Base-by-base conservation (phyloP, 2,329 filamentous ascomycete genomes). In the Hypoxylon sp. region DNA sequence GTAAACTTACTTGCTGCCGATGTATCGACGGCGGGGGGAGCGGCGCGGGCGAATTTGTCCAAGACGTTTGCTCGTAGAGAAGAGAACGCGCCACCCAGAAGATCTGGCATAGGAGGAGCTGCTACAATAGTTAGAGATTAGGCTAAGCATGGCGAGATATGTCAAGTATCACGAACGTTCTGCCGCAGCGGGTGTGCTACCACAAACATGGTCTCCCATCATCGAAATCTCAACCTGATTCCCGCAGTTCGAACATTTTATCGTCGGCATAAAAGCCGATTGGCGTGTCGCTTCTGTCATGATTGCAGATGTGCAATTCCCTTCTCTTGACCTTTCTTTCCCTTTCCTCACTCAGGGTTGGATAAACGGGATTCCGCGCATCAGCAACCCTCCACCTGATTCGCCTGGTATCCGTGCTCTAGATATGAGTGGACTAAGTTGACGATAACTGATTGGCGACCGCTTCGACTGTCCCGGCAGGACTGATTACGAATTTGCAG, bases 181-280 rank as follows among this genome's bases (percentile, higher is more conserved):
- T 73, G 81, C 80, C 79, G 82, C 75, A 64, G 80, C 75, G 59
- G 75, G 70, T 66, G 78, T 64, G 62, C 78, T 80, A 46, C 78
- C 78, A 78, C 93, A 97, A 65, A 92, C 77, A 81, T 97, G 93
- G 67, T 96, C 93, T 66, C 92, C 93, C 90, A 97, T 91, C 77
- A 89, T 83, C 40, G 91, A 90, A 71, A 97, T 96, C 75, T 94
- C 90, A 64, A 97, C 92, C 73, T 94, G 87, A 40, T 82, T 79
- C 40, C 88, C 87, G 76, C 93, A 97, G 80, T 85, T 89, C 55
- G 93, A 96, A 80, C 93, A 97, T 84, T 95, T 97, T 80, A 97
- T 92, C 22, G 89, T 89, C 74, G 93, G 92, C 82, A 96, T 83
- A 69, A 94, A 88, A 78, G 86, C 85, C 77, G 88, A 90, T 77